Base-by-base conservation (phyloP, 2,329 filamentous ascomycete species). In the Rosellinia necatrix region DNA sequence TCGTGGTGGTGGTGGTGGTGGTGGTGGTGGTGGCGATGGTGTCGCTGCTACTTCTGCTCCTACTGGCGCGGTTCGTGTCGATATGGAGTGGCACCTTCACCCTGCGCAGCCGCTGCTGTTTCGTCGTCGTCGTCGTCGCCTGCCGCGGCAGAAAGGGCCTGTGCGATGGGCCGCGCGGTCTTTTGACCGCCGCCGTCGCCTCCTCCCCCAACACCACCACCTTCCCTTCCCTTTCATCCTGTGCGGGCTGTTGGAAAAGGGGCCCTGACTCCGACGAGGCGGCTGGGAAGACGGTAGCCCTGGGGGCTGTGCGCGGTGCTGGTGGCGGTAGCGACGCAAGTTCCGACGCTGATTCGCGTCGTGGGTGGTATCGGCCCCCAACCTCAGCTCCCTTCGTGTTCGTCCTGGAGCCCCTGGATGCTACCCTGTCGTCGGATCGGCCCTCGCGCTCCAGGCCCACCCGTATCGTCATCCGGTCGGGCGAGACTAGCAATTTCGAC, bases 391-490 rank as follows among this genome's bases (percentile, higher is more conserved):
- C 29, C 8, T 21, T 41, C 34, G 38, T 10, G n/a, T n/a, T 27
- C 25, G 9, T 46, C n/a, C 19, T 34, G 21, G 34, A 44, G 3
- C 38, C 38, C 12, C 25, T 32, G 8, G 21, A 12, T 19, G 19
- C 38, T 22, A 25, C 44, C 27, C 13, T 22, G 41, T 4, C 13
- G 15, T 43, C n/a, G n/a, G n/a, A 19, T 13, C 24, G 21, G 13
- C 13, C 46, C 15, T 35, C 10, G 27, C 53, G 1, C 9, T 49
- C 34, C 22, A 59, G 9, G 12, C 53, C 56, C 9, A 59, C 49
- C 34, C 27, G 27, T 41, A 59, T 59, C n/a, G 53, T 59, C 43
- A 59, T 58, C 44, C 9, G 10, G 22, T 53, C 54, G 1, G 54
- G 49, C n/a, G 37, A 9, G 19, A 13, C 32, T n/a, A n/a, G n/a